A percentile compares a stretch with the other conserved stretches of the same genome.
phyloP scores from a whole-genome alignment of 257 asterid species.

The Penstemon barbatus region DNA sequence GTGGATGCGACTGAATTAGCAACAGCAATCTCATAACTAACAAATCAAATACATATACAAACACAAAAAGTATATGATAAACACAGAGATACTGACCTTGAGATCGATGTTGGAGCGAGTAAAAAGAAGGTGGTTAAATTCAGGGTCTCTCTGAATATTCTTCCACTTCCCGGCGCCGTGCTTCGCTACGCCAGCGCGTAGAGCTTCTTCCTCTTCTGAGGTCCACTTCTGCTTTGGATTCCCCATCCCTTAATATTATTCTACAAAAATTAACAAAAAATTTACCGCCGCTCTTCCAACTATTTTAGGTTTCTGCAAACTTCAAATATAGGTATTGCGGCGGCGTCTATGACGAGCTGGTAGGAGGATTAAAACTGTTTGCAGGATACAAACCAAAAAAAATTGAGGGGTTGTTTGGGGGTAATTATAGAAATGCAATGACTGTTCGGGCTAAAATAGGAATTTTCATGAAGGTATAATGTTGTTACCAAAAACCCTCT shows the following conservation, averaged over 20 bases:
- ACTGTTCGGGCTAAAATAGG: constrained; percentile 22
- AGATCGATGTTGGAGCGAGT: constrained; percentile 77
- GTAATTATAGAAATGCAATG: constrained; percentile 2
- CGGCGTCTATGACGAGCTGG: constrained; percentile 23
- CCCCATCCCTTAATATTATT: constrained; percentile 44
- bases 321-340: constrained; percentile 21
- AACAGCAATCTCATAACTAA: neutral
- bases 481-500: no score
- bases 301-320: neutral
- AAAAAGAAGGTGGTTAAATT: constrained; percentile 52
- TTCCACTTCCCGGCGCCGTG: constrained; percentile 86
- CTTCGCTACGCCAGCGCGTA: constrained; percentile 65
- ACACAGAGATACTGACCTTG: constrained; percentile 37
- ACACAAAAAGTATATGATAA: neutral
- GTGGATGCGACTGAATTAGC: neutral
- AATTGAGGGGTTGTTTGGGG: constrained; percentile 12
- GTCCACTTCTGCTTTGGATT: constrained; percentile 81
- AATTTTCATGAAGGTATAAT: neutral
- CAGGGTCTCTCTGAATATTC: constrained; percentile 65
- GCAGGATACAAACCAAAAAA: neutral
- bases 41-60: neutral
- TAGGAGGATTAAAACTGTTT: neutral
- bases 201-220: constrained; percentile 64
- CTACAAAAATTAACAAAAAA: constrained; percentile 10
- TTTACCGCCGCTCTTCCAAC: constrained; percentile 13